Evolutionary conservation across 2,329 filamentous ascomycete species (phyloP), one percentile per base, ranked within the genome.

Genomic region (Phaeomoniella chlamydospora): DNA sequence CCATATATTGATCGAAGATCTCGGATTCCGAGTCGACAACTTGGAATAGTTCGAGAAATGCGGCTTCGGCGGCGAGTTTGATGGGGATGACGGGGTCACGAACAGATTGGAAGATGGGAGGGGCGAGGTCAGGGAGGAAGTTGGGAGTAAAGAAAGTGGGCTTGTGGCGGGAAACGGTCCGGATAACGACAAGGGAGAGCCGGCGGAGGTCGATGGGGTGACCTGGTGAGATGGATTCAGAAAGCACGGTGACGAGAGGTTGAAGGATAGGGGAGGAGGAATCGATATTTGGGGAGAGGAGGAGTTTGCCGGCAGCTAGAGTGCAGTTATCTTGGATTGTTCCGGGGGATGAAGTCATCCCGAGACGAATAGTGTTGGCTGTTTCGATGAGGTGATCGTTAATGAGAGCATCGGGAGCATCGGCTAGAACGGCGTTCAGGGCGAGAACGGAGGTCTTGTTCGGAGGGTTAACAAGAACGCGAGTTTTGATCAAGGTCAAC

Each of bases 61-160:
- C 86, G 10, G 87, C 88, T 61, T 98, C 90, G 2, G 90, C 88
- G 0, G 88, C 80, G 17, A 98, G 69, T 60, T 98, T 98, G 52
- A 98, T 80, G 1, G 92, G 92, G 43, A 98, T 96, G 4, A 96
- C 77, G 6, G 77, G 68, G 55, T 98, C 90, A 39, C 92, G 77
- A 17, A 98, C 90, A 36, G 82, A 81, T 30, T 82, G 77, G 56
- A 98, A 98, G 31, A 96, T 72, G 2, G 86, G 77, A 1, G 80
- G 78, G 2, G 83, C 79, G n/a, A 98, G 70, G 2, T 85, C 61
- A 6, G 76, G 62, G 33, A 96, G 68, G 36, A 41, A 42, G 53
- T 94, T 86, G 11, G 87, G 83, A 17, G 83, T 76, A 26, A 88
- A 73, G 49, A 90, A 64, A 35, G 90, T 83, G 51, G 80, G 78